phyloP scores from a whole-genome alignment of 495 filamentous ascomycete genomes.

The Neurospora sp. region DNA sequence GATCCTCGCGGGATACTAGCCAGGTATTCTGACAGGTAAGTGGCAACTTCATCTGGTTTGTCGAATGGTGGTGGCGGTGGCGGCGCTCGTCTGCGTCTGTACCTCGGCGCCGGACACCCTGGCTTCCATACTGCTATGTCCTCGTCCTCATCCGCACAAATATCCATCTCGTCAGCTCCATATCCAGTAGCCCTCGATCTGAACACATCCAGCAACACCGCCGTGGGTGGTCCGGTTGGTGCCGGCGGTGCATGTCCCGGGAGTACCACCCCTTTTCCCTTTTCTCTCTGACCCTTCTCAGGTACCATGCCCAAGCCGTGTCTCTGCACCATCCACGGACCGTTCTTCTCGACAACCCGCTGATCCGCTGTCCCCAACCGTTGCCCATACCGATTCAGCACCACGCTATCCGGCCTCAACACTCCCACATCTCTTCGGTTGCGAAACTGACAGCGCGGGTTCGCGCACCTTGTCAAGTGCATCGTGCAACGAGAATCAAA shows the following conservation, averaged over 20 bases:
- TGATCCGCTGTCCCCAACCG: constrained; percentile 22
- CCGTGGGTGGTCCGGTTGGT: background rate
- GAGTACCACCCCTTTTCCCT: background rate
- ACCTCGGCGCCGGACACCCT: constrained; percentile 6
- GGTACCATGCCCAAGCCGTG: constrained; percentile 12
- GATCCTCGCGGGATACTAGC: constrained; percentile 8
- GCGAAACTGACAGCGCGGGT: constrained; percentile 3
- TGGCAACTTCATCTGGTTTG: background rate
- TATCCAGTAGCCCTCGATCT: background rate
- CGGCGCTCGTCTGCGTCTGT: constrained; percentile 9
- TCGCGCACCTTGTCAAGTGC: constrained; percentile 8
- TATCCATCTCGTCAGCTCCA: background rate
- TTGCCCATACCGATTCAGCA: constrained; percentile 21
- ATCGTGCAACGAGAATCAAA: constrained; percentile 7
- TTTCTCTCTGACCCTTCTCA: constrained; percentile 7
- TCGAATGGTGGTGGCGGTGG: background rate
- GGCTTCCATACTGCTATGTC: background rate
- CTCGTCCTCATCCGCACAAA: constrained; percentile 9
- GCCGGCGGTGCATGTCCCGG: background rate
- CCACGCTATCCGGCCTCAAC: constrained; percentile 8
- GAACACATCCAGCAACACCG: background rate
- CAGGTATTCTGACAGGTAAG: constrained; percentile 6
- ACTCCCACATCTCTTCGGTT: background rate
- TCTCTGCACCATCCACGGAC: constrained; percentile 20
- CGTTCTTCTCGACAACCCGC: constrained; percentile 8